Percentiles rank a stretch among this genome's conserved stretches.
phyloP scores from a whole-genome alignment of 768 basidiomycete genomes.

The Dentipellis fragilis region DNA sequence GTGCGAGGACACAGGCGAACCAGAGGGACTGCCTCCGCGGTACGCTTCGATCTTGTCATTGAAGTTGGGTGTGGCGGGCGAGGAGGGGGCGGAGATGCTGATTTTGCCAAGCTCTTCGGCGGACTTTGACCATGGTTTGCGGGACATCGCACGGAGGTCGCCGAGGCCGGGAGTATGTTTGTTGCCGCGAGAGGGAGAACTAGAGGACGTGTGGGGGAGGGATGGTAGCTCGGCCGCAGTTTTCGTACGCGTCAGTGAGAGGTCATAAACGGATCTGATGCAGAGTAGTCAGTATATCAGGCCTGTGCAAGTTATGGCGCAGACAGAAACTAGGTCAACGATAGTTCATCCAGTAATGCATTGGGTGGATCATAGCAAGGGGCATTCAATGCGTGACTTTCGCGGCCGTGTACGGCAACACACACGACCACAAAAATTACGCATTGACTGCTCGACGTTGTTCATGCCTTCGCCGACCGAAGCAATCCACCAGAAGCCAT shows the following conservation, averaged over 20 bases:
- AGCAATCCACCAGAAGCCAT: too few relatives aligned
- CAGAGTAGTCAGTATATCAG: constrained; percentile 5
- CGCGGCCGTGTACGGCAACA: too few relatives aligned
- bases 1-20: constrained; percentile 15
- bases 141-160: constrained; percentile 60
- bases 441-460: too few relatives aligned
- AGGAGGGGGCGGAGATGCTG: constrained; percentile 22
- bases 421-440: too few relatives aligned
- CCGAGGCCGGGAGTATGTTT: constrained; percentile 33
- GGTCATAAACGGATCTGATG: constrained; percentile 55
- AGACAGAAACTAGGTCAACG: too few relatives aligned
- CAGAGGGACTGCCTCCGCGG: constrained; percentile 34
- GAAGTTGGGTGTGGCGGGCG: constrained; percentile 37
- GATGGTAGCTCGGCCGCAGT: constrained; percentile 26
- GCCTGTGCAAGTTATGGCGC: neutral
- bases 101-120: constrained; percentile 68
- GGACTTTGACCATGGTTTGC: constrained; percentile 70
- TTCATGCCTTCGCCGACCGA: too few relatives aligned
- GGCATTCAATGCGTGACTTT: too few relatives aligned
- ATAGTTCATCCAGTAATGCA: too few relatives aligned
- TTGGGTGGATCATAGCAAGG: too few relatives aligned
- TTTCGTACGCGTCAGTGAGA: constrained; percentile 36
- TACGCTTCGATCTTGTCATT: constrained; percentile 61
- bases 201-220: constrained; percentile 17
- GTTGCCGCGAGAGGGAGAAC: constrained; percentile 22